These are phyloP conservation scores for Cryphonectria naterciae DNA, from an alignment of 2,329 filamentous ascomycete species.

Conservation along the genomic window DNA sequence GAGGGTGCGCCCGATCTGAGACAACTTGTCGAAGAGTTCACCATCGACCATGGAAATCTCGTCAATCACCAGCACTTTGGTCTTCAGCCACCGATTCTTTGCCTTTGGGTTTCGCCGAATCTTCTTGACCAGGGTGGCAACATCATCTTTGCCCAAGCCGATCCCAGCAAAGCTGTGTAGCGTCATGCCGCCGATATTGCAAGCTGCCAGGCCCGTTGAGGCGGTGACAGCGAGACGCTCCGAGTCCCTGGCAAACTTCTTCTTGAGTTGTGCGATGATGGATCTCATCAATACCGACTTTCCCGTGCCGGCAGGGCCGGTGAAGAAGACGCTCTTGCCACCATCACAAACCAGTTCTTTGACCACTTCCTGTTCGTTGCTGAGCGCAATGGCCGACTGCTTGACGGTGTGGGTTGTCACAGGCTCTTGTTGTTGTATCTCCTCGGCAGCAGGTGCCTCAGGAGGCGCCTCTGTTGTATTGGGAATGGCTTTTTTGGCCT, in stretches of 20 bases:
- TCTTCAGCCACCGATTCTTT: constrained; percentile 84
- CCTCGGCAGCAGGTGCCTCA: constrained; percentile 48
- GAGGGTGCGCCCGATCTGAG: constrained; percentile 81
- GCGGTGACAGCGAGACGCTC: constrained; percentile 92
- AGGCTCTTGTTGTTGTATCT: constrained; percentile 45
- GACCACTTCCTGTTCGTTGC: constrained; percentile 83
- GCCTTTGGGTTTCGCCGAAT: constrained; percentile 87
- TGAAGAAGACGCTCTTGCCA: constrained; percentile 93
- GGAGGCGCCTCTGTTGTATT: constrained; percentile 46
- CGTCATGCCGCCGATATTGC: constrained; percentile 94
- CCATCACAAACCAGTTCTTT: constrained; percentile 80
- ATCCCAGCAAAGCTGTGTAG: constrained; percentile 96
- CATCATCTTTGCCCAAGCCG: constrained; percentile 88
- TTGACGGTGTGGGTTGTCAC: constrained; percentile 40
- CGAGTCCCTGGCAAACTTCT: constrained; percentile 74
- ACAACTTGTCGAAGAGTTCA: constrained; percentile 94
- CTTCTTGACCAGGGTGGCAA: constrained; percentile 81
- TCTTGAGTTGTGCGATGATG: constrained; percentile 80
- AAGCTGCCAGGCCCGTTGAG: constrained; percentile 92
- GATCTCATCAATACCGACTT: constrained; percentile 95
- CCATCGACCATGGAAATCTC: constrained; percentile 99
- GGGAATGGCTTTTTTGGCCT: constrained; percentile 49
- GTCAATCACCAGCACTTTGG: constrained; percentile 87
- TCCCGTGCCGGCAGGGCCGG: constrained; percentile 92
- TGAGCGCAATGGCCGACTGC: constrained; percentile 70